These are phyloP conservation scores for Rhodocollybia butyracea DNA, from an alignment of 768 basidiomycete genomes.

Conservation along the genomic window DNA sequence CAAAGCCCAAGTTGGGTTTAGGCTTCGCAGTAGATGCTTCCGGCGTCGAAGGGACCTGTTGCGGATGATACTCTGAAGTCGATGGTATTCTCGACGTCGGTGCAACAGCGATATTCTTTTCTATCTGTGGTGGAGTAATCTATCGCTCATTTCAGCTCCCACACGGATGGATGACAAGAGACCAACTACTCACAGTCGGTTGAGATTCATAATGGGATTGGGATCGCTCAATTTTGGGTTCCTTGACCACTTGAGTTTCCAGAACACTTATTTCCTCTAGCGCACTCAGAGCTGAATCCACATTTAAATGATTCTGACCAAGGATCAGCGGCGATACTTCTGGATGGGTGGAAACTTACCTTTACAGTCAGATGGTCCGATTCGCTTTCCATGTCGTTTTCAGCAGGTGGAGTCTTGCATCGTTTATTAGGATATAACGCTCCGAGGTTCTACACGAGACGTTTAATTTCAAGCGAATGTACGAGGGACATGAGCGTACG, in stretches of 20 bases:
- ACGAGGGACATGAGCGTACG: neutral
- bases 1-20: neutral
- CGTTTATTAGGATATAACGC: conserved; percentile 22
- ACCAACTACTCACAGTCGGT: no score
- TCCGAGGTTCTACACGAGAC: neutral
- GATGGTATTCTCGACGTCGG: no score
- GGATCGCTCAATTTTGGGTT: neutral
- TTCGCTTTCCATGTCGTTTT: conserved; percentile 9
- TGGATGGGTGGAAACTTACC: no score
- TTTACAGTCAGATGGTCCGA: no score
- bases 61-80: neutral
- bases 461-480: neutral
- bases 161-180: no score
- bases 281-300: neutral
- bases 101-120: neutral
- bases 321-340: neutral
- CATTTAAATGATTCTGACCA: neutral
- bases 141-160: neutral
- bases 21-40: no score
- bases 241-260: neutral
- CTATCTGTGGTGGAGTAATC: neutral
- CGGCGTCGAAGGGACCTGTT: no score
- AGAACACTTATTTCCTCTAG: neutral
- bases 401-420: conserved; percentile 40
- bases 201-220: no score